Conservation (phyloP, 768 basidiomycete genomes). For the Amanita subjunquillea region DNA sequence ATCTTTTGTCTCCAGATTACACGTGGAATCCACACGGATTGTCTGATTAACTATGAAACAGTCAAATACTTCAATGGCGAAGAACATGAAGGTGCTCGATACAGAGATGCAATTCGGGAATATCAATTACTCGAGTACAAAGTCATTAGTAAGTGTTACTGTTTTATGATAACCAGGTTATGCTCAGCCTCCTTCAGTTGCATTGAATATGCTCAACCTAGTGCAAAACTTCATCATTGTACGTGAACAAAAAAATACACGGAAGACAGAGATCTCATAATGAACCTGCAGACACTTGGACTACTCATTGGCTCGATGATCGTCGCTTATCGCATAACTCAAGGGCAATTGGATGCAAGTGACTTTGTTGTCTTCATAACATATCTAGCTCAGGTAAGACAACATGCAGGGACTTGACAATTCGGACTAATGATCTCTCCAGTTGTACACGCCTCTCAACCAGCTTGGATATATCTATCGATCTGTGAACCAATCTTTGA, state of each 20-base stretch:
- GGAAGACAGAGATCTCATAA: neutral
- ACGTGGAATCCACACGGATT: slow-evolving; percentile 77
- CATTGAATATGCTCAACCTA: slow-evolving; percentile 66
- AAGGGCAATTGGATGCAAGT: slow-evolving; percentile 38
- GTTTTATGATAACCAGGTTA: neutral
- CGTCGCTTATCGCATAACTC: slow-evolving; percentile 59
- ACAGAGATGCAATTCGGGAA: slow-evolving; percentile 55
- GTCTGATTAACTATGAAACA: slow-evolving; percentile 73
- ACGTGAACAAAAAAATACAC: slow-evolving; percentile 13
- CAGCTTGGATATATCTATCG: slow-evolving; percentile 76
- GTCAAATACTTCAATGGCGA: slow-evolving; percentile 90
- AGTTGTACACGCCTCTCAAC: slow-evolving; percentile 68
- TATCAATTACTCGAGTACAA: slow-evolving; percentile 70
- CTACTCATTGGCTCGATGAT: slow-evolving; percentile 76
- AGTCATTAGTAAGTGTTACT: slow-evolving; percentile 49
- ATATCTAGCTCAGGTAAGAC: slow-evolving; percentile 63
- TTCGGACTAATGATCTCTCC: slow-evolving; percentile 6
- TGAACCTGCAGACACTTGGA: slow-evolving; percentile 48
- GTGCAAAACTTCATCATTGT: slow-evolving; percentile 78
- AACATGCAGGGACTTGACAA: neutral
- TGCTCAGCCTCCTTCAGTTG: slow-evolving; percentile 27
- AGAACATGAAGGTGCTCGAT: slow-evolving; percentile 64
- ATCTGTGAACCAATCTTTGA: slow-evolving; percentile 61
- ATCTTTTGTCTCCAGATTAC: slow-evolving; percentile 35
- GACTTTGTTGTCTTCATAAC: slow-evolving; percentile 76